A percentile compares a stretch with the other conserved stretches of the same genome.
These are phyloP conservation scores for Penicillium argentinense DNA, from an alignment of 495 filamentous ascomycete genomes.

Conservation along the genomic window DNA sequence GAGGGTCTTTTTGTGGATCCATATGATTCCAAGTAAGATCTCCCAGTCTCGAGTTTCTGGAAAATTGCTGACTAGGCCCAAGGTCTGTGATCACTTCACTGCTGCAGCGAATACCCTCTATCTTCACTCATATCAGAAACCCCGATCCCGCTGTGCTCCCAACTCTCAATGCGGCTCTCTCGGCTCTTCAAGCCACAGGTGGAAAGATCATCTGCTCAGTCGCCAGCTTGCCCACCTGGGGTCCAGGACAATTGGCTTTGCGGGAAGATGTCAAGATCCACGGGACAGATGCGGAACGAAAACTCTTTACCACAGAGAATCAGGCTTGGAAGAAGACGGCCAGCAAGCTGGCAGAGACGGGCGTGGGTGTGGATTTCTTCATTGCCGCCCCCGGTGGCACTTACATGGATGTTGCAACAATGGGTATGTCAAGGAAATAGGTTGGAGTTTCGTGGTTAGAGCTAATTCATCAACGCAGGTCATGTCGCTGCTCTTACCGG, in stretches of 20 bases:
- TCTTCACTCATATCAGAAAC: slow-evolving; percentile 84
- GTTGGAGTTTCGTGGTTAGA: background rate
- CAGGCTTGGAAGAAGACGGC: slow-evolving; percentile 78
- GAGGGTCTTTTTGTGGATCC: slow-evolving; percentile 95
- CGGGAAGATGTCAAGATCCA: slow-evolving; percentile 87
- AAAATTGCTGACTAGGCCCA: slow-evolving; percentile 5
- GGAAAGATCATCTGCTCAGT: slow-evolving; percentile 92
- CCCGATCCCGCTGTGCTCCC: slow-evolving; percentile 87
- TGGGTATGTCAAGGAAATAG: slow-evolving; percentile 58
- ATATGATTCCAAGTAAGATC: slow-evolving; percentile 75
- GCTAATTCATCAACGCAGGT: slow-evolving; percentile 26
- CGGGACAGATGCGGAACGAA: slow-evolving; percentile 86
- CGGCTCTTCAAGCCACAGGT: slow-evolving; percentile 78
- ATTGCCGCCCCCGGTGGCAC: slow-evolving; percentile 83
- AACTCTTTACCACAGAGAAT: slow-evolving; percentile 88
- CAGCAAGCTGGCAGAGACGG: slow-evolving; percentile 83
- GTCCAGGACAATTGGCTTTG: slow-evolving; percentile 77
- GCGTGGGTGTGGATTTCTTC: slow-evolving; percentile 91
- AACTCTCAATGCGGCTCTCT: slow-evolving; percentile 75
- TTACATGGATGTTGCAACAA: slow-evolving; percentile 92
- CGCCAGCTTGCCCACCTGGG: slow-evolving; percentile 81
- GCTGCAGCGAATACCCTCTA: slow-evolving; percentile 72
- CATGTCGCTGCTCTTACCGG: slow-evolving; percentile 62
- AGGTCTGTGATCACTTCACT: slow-evolving; percentile 80
- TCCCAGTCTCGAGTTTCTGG: background rate